phyloP scores from a whole-genome alignment of 805 yeast species.

The Saccharomycopsis sp. region DNA sequence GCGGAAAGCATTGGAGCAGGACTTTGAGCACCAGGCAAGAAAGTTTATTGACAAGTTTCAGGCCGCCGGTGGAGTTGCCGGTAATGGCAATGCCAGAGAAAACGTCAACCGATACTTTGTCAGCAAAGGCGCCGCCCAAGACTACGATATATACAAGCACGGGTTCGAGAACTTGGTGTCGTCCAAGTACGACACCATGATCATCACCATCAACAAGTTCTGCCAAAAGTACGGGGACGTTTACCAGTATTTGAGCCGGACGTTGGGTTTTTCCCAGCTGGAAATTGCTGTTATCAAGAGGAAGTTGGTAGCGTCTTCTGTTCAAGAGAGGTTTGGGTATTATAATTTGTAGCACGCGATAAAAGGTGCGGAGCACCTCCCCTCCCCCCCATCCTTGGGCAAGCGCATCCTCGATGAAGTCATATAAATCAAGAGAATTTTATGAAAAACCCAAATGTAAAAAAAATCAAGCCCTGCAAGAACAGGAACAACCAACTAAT shows the following conservation, averaged over 20 bases:
- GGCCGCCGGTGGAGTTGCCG: conserved; percentile 15
- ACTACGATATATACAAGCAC: no score
- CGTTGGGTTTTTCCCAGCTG: conserved; percentile 34
- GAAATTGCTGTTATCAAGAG: conserved; percentile 35
- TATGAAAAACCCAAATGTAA: background rate
- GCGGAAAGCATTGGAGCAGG: conserved; percentile 30
- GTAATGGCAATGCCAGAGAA: background rate
- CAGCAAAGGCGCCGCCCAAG: conserved; percentile 7
- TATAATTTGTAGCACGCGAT: no score
- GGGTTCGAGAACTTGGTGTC: conserved; percentile 55
- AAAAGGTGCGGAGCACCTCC: no score
- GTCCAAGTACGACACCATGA: conserved; percentile 63
- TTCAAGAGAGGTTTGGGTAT: no score
- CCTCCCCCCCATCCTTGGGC: no score
- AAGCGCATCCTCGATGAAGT: no score
- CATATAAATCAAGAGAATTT: no score
- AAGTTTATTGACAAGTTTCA: conserved; percentile 25
- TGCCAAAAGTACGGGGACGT: conserved; percentile 46
- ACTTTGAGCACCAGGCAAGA: conserved; percentile 29
- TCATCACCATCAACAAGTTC: conserved; percentile 48
- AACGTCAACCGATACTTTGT: conserved; percentile 8
- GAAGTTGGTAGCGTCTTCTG: conserved; percentile 27
- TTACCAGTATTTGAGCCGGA: conserved; percentile 36
- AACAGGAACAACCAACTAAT: conserved; percentile 31
- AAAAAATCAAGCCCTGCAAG: background rate